Evolutionary conservation across 1,139 yeast species (phyloP).

Genomic region (Candida neerlandica): DNA sequence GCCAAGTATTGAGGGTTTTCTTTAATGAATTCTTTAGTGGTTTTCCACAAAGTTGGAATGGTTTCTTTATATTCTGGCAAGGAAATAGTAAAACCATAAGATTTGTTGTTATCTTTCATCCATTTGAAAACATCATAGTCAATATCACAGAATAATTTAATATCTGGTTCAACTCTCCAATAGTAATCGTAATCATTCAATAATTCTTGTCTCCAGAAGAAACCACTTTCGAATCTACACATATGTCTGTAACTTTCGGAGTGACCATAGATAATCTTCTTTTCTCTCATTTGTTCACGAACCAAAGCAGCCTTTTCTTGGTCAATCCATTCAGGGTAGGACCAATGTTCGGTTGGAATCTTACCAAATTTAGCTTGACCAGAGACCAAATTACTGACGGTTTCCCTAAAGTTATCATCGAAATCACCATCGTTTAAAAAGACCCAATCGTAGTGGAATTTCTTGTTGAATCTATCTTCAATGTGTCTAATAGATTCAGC

Average conservation of each 20-base stretch:
- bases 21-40: constrained; percentile 67
- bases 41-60: constrained; percentile 79
- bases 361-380: constrained; percentile 47
- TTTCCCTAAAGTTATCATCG: constrained; percentile 40
- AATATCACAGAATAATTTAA: constrained; percentile 75
- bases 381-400: constrained; percentile 35
- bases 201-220: constrained; percentile 77
- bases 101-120: constrained; percentile 74
- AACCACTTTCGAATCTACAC: constrained; percentile 93
- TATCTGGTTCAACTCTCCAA: constrained; percentile 95
- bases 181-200: constrained; percentile 77
- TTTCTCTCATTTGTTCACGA: constrained; percentile 54
- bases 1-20: constrained; percentile 67
- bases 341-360: constrained; percentile 51
- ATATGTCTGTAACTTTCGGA: constrained; percentile 72
- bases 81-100: constrained; percentile 78
- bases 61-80: constrained; percentile 83
- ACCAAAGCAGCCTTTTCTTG: constrained; percentile 55
- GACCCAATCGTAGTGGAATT: constrained; percentile 50
- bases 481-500: constrained; percentile 45
- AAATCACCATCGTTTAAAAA: constrained; percentile 48
- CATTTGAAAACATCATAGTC: constrained; percentile 80
- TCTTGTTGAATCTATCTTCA: constrained; percentile 48
- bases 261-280: constrained; percentile 61
- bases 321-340: constrained; percentile 62